Percentiles rank a stretch among this genome's conserved stretches.
Evolutionary conservation across 2,329 filamentous ascomycete genomes (phyloP).

Genomic region (Monosporascus sp.): DNA sequence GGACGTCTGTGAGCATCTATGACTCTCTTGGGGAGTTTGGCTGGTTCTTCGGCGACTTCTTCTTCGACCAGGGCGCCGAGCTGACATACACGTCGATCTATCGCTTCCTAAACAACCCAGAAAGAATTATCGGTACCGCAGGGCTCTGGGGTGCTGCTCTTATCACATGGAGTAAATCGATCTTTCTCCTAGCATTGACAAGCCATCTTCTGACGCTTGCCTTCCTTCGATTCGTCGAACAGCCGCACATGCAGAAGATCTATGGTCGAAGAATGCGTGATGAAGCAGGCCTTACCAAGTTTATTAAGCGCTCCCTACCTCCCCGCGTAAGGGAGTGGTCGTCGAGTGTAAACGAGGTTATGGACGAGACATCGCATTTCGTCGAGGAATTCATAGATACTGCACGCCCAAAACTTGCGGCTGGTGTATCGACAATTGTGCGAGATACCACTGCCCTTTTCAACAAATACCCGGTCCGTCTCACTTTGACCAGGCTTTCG

Average conservation of each 20-base stretch:
- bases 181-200: conserved; percentile 80
- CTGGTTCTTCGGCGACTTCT: conserved; percentile 99
- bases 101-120: conserved; percentile 95
- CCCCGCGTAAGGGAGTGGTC: conserved; percentile 78
- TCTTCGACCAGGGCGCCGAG: conserved; percentile 84
- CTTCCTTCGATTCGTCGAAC: conserved; percentile 90
- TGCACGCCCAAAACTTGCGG: conserved; percentile 78
- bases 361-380: conserved; percentile 81
- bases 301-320: conserved; percentile 80
- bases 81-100: conserved; percentile 97
- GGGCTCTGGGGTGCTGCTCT: conserved; percentile 94
- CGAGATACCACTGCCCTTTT: conserved; percentile 84
- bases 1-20: conserved; percentile 91
- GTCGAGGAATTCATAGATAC: conserved; percentile 87
- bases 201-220: conserved; percentile 80
- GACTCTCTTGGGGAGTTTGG: conserved; percentile 95
- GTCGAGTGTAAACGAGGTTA: conserved; percentile 78
- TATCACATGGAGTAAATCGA: conserved; percentile 82
- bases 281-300: conserved; percentile 89
- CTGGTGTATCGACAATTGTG: conserved; percentile 80
- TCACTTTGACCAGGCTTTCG: conserved; percentile 75
- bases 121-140: conserved; percentile 86
- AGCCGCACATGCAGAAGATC: conserved; percentile 96
- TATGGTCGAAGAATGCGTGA: conserved; percentile 80
- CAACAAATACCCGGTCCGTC: conserved; percentile 79